Evolutionary conservation across 2,329 filamentous ascomycete genomes (phyloP), one percentile per base, ranked within the genome.

Genomic region (Nannizzia gypsea): DNA sequence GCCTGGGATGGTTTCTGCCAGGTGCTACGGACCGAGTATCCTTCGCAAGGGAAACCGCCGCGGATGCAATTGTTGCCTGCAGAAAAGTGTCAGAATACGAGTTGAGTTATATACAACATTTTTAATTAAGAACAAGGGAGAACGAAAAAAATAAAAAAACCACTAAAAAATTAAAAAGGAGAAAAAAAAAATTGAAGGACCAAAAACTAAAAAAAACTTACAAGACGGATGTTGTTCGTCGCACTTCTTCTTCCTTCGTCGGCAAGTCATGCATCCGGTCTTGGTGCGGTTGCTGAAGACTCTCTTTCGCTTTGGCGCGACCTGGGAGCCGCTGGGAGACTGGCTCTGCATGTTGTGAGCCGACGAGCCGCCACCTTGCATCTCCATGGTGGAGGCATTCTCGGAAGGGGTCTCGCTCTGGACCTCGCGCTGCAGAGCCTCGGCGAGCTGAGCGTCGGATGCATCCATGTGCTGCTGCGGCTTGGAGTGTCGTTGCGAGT

Each of bases 231-330:
- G 95, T 59, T 82, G 83, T 77, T 97, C 93, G 70, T 97, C 92
- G 70, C 93, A 97, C 75, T 97, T 97, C 83, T 97, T 97, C 81
- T 97, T 97, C 61, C 92, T 83, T 70, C 84, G 83, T 62, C 92
- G 82, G 72, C 92, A 97, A 4, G 92, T 97, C 74, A 95, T 84
- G 72, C 92, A 97, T 34, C 91, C 90, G 8, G 91, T 96, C 76
- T 97, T 97, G 20, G 92, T 96, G 61, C 92, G 83, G 73, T 96
- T 96, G 76, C 90, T 95, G 69, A 96, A 97, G 69, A 78, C 75
- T 20, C 78, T 72, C 62, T 80, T 80, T 61, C 78, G 71, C 64
- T 79, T 75, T 13, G 72, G 69, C 61, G 60, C 52, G 34, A 28
- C 28, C 6, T 58, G 61, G 9, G 59, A 57, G 26, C 58, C 56